These are phyloP conservation scores for Podospora australis DNA, from an alignment of 495 filamentous ascomycete species.

Conservation along the genomic window DNA sequence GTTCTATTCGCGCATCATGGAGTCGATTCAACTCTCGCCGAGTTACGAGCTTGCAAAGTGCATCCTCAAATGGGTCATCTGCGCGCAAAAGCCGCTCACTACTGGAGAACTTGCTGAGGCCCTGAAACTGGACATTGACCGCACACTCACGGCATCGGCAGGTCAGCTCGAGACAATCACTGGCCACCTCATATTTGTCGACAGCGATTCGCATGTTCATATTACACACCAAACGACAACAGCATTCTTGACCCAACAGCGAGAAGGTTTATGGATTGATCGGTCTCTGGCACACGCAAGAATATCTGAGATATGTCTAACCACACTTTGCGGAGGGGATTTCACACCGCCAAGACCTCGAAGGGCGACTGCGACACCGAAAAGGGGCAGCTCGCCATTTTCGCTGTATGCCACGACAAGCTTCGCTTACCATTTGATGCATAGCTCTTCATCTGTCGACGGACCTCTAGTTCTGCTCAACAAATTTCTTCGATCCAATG, in stretches of 20 bases:
- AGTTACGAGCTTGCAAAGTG: slow-evolving; percentile 9
- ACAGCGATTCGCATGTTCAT: background rate
- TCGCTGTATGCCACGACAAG: background rate
- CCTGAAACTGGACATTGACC: slow-evolving; percentile 4
- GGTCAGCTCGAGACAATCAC: slow-evolving; percentile 1
- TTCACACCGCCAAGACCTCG: background rate
- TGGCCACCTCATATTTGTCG: slow-evolving; percentile 6
- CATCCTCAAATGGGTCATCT: slow-evolving; percentile 10
- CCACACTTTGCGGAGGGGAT: background rate
- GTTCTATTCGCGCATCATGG: slow-evolving; percentile 6
- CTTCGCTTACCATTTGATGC: background rate
- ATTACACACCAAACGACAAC: slow-evolving; percentile 4
- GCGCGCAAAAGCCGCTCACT: slow-evolving; percentile 5
- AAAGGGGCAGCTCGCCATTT: background rate
- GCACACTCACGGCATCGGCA: slow-evolving; percentile 2
- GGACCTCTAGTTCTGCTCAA: background rate
- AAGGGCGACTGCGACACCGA: background rate
- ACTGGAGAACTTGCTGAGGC: slow-evolving; percentile 5
- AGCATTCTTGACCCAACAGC: slow-evolving; percentile 3
- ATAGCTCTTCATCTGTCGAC: background rate
- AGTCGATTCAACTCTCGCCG: background rate
- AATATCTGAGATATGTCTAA: slow-evolving; percentile 1
- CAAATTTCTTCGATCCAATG: background rate
- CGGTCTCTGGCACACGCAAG: slow-evolving; percentile 1
- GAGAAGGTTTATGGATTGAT: background rate